These are phyloP conservation scores for Brettanomyces bruxellensis DNA, from an alignment of 805 yeast genomes.

Conservation along the genomic window DNA sequence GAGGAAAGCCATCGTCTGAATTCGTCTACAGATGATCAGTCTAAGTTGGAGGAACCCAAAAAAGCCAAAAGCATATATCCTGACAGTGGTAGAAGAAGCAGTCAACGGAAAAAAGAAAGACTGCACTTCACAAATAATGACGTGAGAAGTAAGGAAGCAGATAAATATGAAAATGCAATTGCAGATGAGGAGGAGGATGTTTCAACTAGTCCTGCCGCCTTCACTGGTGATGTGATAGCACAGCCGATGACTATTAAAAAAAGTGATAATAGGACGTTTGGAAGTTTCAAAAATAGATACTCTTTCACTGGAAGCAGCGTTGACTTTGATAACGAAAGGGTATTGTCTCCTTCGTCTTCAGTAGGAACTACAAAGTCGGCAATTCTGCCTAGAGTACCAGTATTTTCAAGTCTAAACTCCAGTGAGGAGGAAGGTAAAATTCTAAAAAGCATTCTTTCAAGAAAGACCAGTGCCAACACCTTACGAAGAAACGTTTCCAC, in stretches of 20 bases:
- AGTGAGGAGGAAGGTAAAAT: conserved; percentile 5
- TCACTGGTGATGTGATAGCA: background rate
- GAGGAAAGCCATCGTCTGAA: too few relatives aligned
- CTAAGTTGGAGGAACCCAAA: too few relatives aligned
- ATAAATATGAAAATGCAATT: conserved; percentile 15
- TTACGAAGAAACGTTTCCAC: background rate
- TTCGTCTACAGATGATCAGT: too few relatives aligned
- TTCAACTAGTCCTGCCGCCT: background rate
- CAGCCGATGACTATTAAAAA: background rate
- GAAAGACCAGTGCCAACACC: conserved; percentile 2
- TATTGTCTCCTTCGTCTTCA: conserved; percentile 14
- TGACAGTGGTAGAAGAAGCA: too few relatives aligned
- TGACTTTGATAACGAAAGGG: conserved; percentile 28
- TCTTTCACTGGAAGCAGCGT: conserved; percentile 26
- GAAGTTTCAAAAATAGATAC: conserved; percentile 11
- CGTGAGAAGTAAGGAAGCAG: background rate
- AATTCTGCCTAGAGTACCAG: conserved; percentile 3
- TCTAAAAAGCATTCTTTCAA: conserved; percentile 5
- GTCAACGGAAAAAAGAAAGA: too few relatives aligned
- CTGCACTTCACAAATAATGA: too few relatives aligned
- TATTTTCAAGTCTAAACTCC: background rate
- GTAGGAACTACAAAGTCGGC: conserved; percentile 11
- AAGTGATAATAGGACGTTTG: conserved; percentile 2
- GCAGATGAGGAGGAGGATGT: conserved; percentile 15
- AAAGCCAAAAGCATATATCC: too few relatives aligned